Conservation (phyloP, 768 basidiomycete genomes). For the Chalciporus chontae region DNA sequence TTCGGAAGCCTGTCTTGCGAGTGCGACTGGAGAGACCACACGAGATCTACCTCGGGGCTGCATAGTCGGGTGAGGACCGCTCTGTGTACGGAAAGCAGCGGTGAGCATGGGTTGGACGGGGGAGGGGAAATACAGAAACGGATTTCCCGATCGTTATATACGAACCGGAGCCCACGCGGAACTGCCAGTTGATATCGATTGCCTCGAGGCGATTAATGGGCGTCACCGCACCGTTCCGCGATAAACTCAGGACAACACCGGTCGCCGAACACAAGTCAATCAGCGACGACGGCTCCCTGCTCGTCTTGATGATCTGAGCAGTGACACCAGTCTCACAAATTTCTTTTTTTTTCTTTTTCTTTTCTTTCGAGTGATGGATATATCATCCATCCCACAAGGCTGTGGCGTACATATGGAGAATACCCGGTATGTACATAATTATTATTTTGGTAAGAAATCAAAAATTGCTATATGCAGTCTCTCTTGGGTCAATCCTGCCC, state of each 20-base stretch:
- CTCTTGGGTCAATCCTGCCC: background rate
- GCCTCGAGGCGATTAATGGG: constrained; percentile 23
- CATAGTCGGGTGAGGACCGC: constrained; percentile 21
- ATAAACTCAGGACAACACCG: background rate
- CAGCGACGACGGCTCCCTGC: no score
- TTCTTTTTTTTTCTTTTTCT: no score
- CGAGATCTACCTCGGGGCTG: constrained; percentile 41
- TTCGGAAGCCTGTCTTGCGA: constrained; percentile 42
- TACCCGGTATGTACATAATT: no score
- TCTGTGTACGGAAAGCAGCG: constrained; percentile 21
- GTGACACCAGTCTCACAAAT: no score
- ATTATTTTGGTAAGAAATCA: background rate
- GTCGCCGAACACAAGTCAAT: no score
- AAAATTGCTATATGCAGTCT: no score
- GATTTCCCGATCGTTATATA: constrained; percentile 14
- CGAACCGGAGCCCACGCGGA: constrained; percentile 7
- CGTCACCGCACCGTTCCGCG: constrained; percentile 5
- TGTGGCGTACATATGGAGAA: background rate
- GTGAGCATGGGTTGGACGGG: constrained; percentile 19
- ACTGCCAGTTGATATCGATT: constrained; percentile 3
- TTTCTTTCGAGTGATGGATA: no score
- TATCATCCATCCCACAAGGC: background rate
- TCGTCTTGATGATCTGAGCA: no score
- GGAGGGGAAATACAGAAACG: constrained; percentile 5
- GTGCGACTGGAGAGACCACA: constrained; percentile 38